phyloP scores from a whole-genome alignment of 805 yeast species.

The Nakazawaea ishiwadae region DNA sequence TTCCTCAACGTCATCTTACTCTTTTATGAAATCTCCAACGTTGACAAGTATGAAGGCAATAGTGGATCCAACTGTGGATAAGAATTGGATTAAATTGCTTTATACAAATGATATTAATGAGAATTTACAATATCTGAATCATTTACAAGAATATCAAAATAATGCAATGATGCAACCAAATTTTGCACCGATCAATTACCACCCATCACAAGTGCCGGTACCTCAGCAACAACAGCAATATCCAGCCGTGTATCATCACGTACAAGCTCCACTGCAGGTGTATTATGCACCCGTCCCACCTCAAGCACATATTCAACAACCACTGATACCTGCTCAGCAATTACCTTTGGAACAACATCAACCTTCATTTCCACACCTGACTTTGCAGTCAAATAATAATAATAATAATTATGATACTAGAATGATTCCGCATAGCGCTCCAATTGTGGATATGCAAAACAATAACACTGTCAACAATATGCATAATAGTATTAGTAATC shows the following conservation, averaged over 20 bases:
- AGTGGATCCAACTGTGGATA: slow-evolving; percentile 6
- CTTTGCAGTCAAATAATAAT: no score
- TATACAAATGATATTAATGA: neutral
- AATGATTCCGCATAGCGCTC: no score
- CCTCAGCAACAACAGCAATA: neutral
- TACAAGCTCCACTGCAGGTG: neutral
- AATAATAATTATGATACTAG: no score
- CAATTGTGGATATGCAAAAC: no score
- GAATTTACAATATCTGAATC: neutral
- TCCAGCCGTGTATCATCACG: neutral
- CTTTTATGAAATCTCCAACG: slow-evolving; percentile 4
- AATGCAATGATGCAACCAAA: neutral
- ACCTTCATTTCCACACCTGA: no score
- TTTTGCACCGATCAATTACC: no score
- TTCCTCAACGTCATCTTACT: neutral
- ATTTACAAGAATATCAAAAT: neutral
- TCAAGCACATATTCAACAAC: no score
- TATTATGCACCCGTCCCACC: neutral
- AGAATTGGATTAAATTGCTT: slow-evolving; percentile 11
- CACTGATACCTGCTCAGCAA: no score
- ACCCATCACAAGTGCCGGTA: no score
- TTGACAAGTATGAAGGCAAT: neutral
- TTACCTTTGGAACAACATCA: no score
- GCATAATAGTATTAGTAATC: no score
- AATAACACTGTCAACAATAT: no score